Base-by-base conservation (phyloP, 2,329 filamentous ascomycete species). In the Fusarium sp. region DNA sequence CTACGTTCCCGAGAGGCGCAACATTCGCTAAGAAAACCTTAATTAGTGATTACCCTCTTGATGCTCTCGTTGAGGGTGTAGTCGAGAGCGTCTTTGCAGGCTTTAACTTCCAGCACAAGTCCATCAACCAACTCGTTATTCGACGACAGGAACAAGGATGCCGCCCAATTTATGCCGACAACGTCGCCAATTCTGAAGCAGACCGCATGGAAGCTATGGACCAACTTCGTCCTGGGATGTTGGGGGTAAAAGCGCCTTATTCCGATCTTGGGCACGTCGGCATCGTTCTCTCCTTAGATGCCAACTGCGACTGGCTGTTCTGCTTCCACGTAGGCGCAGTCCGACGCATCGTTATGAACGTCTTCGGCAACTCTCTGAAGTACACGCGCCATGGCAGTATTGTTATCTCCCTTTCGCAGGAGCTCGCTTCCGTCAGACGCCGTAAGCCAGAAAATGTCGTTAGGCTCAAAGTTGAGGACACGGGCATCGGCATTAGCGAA, bases 361-460 rank as follows among this genome's bases (percentile, higher is more conserved):
- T 90, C 0, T 83, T 89, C n/a, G 86, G 86, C 11, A 90, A 90
- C 70, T 80, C 88, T 0, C 80, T 90, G 67, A 90, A 90, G 69
- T 90, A 88, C 34, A 28, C 45, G n/a, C 4, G 0, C 1, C 11
- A 11, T 0, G 51, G 51, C 0, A 37, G 20, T 6, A 30, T 54
- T 10, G 36, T 13, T 8, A 7, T 54, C 7, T 45, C 31, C 0
- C 51, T 54, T 30, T 30, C 20, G 9, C 51, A 45, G 2, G 8
- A 42, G 5, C 10, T 28, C 4, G 6, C 31, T 15, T 16, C 51
- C 11, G n/a, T 54, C 2, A 45, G 30, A n/a, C 28, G 51, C 8
- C 40, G 38, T 15, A 54, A 28, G 8, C n/a, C 37, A 4, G 40
- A 28, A 8, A 30, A 45, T 5, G 51, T 45, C 8, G 16, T 54